phyloP scores from a whole-genome alignment of 1,139 yeast genomes.

The Yamadazyma epiphylla region DNA sequence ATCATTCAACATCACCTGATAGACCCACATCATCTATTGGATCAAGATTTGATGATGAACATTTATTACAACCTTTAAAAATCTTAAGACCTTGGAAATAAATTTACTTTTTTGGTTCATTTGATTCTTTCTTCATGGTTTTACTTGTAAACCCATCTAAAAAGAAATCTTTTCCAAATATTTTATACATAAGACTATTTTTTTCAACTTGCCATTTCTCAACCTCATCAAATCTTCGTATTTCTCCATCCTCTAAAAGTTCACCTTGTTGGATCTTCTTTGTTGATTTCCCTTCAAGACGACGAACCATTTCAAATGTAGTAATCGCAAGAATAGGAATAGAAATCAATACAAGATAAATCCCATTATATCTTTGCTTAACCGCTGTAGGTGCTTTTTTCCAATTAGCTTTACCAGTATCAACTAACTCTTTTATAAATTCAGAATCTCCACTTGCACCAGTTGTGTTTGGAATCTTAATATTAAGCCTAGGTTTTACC shows the following conservation, averaged over 20 bases:
- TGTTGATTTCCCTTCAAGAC: constrained; percentile 41
- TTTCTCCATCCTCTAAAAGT: constrained; percentile 27
- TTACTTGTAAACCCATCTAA: constrained; percentile 46
- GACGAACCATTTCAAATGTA: constrained; percentile 31
- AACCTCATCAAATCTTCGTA: constrained; percentile 33
- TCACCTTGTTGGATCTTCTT: constrained; percentile 44
- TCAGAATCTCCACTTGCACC: constrained; percentile 18
- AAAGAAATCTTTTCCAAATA: constrained; percentile 44
- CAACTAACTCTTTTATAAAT: constrained; percentile 31
- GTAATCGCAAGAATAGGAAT: constrained; percentile 36
- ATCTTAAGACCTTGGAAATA: constrained; percentile 28
- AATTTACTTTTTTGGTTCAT: constrained; percentile 1
- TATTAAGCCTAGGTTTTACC: constrained; percentile 2
- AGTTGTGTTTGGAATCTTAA: constrained; percentile 1
- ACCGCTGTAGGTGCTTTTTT: constrained; percentile 42
- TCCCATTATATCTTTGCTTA: constrained; percentile 36
- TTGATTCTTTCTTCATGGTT: constrained; percentile 23
- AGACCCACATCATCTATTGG: constrained; percentile 34
- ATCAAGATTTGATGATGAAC: constrained; percentile 31
- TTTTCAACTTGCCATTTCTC: constrained; percentile 42
- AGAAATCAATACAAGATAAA: constrained; percentile 36
- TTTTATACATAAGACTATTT: constrained; percentile 32
- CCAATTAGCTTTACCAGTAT: constrained; percentile 45
- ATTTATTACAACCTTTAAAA: constrained; percentile 26
- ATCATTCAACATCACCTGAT: constrained; percentile 31